A percentile compares a stretch with the other conserved stretches of the same genome.
phyloP scores from a whole-genome alignment of 371 early-diverging fungal genomes.

The Gilbertella persicaria region DNA sequence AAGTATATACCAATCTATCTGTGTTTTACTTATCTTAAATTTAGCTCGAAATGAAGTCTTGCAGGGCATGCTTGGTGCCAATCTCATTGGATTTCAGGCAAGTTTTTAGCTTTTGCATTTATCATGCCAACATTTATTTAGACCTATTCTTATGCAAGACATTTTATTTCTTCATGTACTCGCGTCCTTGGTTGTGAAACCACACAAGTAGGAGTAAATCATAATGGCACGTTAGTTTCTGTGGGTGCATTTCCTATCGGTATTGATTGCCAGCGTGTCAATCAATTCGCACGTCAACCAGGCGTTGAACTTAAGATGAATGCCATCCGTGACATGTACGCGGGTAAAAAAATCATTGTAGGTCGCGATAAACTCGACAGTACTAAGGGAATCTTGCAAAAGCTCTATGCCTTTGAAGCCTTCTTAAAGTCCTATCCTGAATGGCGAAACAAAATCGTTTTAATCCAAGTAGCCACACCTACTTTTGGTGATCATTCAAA shows the following conservation, averaged over 20 bases:
- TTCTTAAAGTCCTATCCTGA: constrained; percentile 91
- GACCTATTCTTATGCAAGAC: constrained; percentile 97
- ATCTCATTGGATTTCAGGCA: constrained; percentile 89
- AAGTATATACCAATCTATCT: constrained; percentile 20
- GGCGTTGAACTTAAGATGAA: constrained; percentile 75
- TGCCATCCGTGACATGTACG: constrained; percentile 83
- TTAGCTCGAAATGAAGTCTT: constrained; percentile 85
- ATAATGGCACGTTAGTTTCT: constrained; percentile 71
- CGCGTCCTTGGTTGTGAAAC: constrained; percentile 92
- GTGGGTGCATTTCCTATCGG: constrained; percentile 98
- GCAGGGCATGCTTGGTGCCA: constrained; percentile 85
- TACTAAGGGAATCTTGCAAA: constrained; percentile 98
- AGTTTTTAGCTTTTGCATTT: neutral
- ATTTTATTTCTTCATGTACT: constrained; percentile 93
- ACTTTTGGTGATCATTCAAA: constrained; percentile 62
- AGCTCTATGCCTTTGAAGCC: constrained; percentile 91
- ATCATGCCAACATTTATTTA: constrained; percentile 25
- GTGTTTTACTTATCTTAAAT: neutral
- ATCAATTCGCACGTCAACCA: constrained; percentile 47
- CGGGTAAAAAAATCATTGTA: constrained; percentile 93
- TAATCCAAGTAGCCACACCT: constrained; percentile 82
- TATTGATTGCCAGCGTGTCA: constrained; percentile 81
- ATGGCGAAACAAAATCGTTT: constrained; percentile 85
- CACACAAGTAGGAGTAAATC: constrained; percentile 81
- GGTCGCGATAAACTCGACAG: constrained; percentile 99